Conservation (phyloP, 768 basidiomycete genomes). For the Daedaleopsis nitida region DNA sequence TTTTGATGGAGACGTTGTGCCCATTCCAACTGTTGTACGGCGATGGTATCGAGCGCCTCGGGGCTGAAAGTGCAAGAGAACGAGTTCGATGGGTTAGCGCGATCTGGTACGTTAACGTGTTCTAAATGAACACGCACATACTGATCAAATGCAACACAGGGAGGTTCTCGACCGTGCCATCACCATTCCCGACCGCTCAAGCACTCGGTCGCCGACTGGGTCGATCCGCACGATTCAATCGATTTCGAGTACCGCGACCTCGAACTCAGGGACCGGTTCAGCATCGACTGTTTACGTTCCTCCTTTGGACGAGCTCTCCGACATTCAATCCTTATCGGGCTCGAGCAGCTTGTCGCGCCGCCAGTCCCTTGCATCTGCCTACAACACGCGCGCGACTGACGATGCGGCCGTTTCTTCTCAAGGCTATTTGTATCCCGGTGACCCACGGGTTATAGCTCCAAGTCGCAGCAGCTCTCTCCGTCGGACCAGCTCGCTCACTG, state of each 20-base stretch:
- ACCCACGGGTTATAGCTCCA: conserved; percentile 71
- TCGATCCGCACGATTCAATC: conserved; percentile 74
- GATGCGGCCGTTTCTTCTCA: conserved; percentile 69
- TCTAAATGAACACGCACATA: background rate
- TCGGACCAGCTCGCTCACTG: conserved; percentile 75
- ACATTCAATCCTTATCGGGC: conserved; percentile 52
- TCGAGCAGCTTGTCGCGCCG: conserved; percentile 44
- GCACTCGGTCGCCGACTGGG: conserved; percentile 51
- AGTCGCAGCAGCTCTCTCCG: conserved; percentile 59
- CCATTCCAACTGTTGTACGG: conserved; percentile 91
- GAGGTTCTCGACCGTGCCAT: conserved; percentile 73
- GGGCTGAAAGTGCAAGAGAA: conserved; percentile 85
- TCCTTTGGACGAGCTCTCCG: conserved; percentile 73
- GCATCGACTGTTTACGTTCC: conserved; percentile 79
- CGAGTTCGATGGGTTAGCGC: conserved; percentile 91
- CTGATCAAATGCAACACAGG: conserved; percentile 43
- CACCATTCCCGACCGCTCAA: conserved; percentile 48
- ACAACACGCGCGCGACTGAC: conserved; percentile 70
- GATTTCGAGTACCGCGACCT: conserved; percentile 45
- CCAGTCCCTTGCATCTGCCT: conserved; percentile 56
- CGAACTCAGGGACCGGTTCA: conserved; percentile 47
- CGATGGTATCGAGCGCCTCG: conserved; percentile 87
- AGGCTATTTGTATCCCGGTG: conserved; percentile 71
- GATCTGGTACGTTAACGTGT: conserved; percentile 63
- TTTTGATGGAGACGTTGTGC: conserved; percentile 71